Conservation (phyloP, 305 asterid species). For the Fraxinus floribunda region DNA sequence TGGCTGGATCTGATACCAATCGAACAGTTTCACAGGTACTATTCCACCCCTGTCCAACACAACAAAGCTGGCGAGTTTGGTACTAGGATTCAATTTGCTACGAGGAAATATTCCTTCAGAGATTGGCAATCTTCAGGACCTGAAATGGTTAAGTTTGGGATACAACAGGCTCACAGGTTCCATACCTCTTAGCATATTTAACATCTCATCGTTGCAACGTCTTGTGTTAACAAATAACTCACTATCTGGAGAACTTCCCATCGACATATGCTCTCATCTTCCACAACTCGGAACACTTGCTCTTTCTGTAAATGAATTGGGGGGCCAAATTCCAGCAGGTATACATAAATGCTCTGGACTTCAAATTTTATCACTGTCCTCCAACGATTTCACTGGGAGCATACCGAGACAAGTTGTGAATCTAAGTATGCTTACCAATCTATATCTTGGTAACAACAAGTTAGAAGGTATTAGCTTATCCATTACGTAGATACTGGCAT, state of each 20-base stretch:
- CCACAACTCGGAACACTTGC: conserved; percentile 21
- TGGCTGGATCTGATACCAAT: neutral
- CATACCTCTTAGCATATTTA: conserved; percentile 31
- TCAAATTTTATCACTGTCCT: neutral
- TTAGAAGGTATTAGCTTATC: conserved; percentile 30
- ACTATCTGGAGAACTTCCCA: conserved; percentile 33
- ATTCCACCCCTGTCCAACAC: conserved; percentile 22
- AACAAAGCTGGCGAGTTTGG: conserved; percentile 17
- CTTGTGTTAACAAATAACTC: conserved; percentile 26
- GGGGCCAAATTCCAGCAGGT: conserved; percentile 33
- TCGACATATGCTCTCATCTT: conserved; percentile 33
- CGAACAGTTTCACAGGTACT: conserved; percentile 27
- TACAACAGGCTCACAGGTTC: conserved; percentile 28
- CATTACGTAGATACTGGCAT: neutral
- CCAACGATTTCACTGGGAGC: conserved; percentile 35
- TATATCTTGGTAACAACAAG: conserved; percentile 32
- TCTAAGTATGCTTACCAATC: conserved; percentile 27
- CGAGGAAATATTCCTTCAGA: conserved; percentile 34
- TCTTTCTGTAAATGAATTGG: conserved; percentile 30
- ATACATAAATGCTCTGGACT: conserved; percentile 27
- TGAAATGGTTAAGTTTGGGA: conserved; percentile 15
- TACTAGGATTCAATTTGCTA: conserved; percentile 22
- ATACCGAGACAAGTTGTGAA: conserved; percentile 38
- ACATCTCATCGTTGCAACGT: conserved; percentile 33
- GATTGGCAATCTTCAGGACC: conserved; percentile 22